Conservation (phyloP, 1,284 basidiomycete genomes). For the Papiliotrema nemorosa region DNA sequence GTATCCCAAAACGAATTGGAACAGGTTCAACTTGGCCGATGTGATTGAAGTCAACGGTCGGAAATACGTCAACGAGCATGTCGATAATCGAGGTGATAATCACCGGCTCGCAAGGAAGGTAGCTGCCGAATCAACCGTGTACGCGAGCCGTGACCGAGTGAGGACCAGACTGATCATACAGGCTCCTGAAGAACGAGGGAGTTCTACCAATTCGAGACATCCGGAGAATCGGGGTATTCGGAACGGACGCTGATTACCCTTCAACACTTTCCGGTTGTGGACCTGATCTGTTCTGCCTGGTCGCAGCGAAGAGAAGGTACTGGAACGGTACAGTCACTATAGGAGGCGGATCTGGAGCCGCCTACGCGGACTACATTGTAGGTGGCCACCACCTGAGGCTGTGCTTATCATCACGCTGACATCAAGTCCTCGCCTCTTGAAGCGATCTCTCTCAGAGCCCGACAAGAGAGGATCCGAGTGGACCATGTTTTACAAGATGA, state of each 20-base stretch:
- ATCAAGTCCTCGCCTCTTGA: slow-evolving; percentile 40
- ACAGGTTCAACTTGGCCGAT: slow-evolving; percentile 45
- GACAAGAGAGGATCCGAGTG: slow-evolving; percentile 30
- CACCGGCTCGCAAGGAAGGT: slow-evolving; percentile 33
- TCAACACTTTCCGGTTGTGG: slow-evolving; percentile 39
- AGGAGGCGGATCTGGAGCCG: slow-evolving; percentile 43
- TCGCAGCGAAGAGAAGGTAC: slow-evolving; percentile 28
- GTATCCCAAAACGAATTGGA: slow-evolving; percentile 55
- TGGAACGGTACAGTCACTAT: slow-evolving; percentile 48
- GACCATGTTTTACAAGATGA: slow-evolving; percentile 43
- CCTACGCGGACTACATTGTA: slow-evolving; percentile 44
- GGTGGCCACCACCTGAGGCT: slow-evolving; percentile 1
- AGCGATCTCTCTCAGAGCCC: slow-evolving; percentile 36
- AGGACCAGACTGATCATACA: slow-evolving; percentile 10
- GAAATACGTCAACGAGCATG: slow-evolving; percentile 31
- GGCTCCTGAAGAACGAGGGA: slow-evolving; percentile 37
- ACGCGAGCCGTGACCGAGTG: slow-evolving; percentile 2
- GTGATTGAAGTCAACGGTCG: slow-evolving; percentile 24
- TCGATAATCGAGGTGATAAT: slow-evolving; percentile 30
- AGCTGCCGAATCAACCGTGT: slow-evolving; percentile 44
- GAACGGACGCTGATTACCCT: slow-evolving; percentile 43
- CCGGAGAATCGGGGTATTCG: slow-evolving; percentile 41
- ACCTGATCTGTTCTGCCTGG: slow-evolving; percentile 40
- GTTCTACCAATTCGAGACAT: slow-evolving; percentile 26
- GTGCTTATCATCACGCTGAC: neutral